Evolutionary conservation across 495 filamentous ascomycete genomes (phyloP).

Genomic region (Hypoxylon perforatum): DNA sequence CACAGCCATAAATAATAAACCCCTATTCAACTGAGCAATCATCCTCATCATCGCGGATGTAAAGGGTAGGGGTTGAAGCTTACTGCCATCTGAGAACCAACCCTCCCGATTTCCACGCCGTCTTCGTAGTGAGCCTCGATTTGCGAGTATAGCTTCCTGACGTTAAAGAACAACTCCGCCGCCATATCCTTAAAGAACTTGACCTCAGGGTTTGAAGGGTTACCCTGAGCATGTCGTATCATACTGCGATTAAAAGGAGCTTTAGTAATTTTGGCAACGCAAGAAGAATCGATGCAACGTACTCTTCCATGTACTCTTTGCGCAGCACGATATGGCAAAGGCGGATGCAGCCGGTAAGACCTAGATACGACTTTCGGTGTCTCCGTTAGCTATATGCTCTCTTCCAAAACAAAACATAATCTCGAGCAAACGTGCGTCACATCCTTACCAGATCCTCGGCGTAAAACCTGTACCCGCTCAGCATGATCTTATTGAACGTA

Average conservation of each 20-base stretch:
- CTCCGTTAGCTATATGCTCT: conserved; percentile 5
- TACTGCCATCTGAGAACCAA: conserved; percentile 63
- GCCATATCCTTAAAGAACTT: conserved; percentile 59
- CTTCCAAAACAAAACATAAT: neutral
- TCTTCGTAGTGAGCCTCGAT: conserved; percentile 59
- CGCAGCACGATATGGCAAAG: conserved; percentile 63
- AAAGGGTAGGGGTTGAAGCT: conserved; percentile 22
- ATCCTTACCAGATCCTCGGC: conserved; percentile 55
- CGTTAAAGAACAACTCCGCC: conserved; percentile 58
- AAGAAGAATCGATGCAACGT: conserved; percentile 25
- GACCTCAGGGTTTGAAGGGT: conserved; percentile 49
- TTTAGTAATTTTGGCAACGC: conserved; percentile 8
- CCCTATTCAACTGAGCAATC: conserved; percentile 38
- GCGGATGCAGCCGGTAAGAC: conserved; percentile 59
- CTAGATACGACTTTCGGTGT: conserved; percentile 56
- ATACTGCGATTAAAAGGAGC: conserved; percentile 48
- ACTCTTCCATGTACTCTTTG: conserved; percentile 60
- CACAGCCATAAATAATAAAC: conserved; percentile 63
- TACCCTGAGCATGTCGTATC: conserved; percentile 47
- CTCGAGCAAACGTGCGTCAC: neutral
- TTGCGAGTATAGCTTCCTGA: conserved; percentile 57
- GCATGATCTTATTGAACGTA: conserved; percentile 53
- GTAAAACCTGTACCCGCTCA: conserved; percentile 57
- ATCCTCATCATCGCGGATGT: neutral
- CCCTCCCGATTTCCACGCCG: conserved; percentile 52